These are phyloP conservation scores for Phytophthora kernoviae DNA, from an alignment of 352 stramenopile species.

Conservation along the genomic window DNA sequence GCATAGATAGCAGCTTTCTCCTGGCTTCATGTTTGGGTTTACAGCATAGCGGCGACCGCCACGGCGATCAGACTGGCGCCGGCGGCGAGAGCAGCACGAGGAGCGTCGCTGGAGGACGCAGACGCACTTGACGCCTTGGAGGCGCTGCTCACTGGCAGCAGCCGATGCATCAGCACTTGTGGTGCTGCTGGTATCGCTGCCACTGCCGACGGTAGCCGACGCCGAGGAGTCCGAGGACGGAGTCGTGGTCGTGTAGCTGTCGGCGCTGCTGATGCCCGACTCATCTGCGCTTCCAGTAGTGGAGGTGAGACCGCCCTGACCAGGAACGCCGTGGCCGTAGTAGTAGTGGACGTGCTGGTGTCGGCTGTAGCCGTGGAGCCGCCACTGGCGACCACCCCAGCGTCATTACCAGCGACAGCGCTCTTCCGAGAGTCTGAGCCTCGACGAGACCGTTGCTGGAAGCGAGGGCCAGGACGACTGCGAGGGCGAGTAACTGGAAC, in stretches of 20 bases:
- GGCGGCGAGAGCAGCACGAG: conserved; percentile 11
- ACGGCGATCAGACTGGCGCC: conserved; percentile 33
- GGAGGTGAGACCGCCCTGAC: not conserved
- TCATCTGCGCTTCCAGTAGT: not conserved
- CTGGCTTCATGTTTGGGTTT: conserved; percentile 1
- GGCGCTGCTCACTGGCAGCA: conserved; percentile 2
- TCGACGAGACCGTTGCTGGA: conserved; percentile 8
- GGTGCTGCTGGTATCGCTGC: conserved; percentile 3
- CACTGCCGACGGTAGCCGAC: not conserved
- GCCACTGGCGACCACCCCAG: conserved; percentile 14
- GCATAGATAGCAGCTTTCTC: conserved; percentile 8
- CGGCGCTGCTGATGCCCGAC: conserved; percentile 8
- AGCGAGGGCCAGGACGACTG: conserved; percentile 19
- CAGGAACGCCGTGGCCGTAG: conserved; percentile 4
- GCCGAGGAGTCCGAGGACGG: not conserved
- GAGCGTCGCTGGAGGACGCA: conserved; percentile 18
- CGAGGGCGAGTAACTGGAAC: conserved; percentile 24
- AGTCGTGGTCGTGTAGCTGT: conserved; percentile 2
- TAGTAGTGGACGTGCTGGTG: conserved; percentile 7
- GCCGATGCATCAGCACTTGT: conserved; percentile 2
- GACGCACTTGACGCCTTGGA: conserved; percentile 13
- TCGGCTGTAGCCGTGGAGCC: conserved; percentile 12
- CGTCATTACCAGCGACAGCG: conserved; percentile 38
- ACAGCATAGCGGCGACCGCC: conserved; percentile 30
- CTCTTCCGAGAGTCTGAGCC: conserved; percentile 44